These are phyloP conservation scores for Candida parachauliodes DNA, from an alignment of 805 yeast species.

Conservation along the genomic window DNA sequence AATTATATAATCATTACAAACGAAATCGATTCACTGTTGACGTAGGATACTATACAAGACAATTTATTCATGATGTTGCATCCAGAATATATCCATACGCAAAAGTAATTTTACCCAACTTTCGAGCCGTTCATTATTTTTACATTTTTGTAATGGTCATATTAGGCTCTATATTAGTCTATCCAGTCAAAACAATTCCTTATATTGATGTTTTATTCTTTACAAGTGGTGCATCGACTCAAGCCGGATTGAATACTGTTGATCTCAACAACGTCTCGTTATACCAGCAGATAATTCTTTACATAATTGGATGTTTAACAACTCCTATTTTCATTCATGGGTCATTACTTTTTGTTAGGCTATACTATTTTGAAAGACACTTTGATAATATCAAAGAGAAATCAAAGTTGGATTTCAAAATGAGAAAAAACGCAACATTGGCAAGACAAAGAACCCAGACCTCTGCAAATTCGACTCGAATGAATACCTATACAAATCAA, in stretches of 20 bases:
- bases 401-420: slow-evolving; percentile 74
- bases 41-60: slow-evolving; percentile 22
- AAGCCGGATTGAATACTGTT: slow-evolving; percentile 87
- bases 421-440: slow-evolving; percentile 77
- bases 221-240: slow-evolving; percentile 76
- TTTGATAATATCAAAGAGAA: slow-evolving; percentile 76
- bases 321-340: slow-evolving; percentile 91
- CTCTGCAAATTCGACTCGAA: slow-evolving; percentile 23
- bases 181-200: slow-evolving; percentile 59
- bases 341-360: slow-evolving; percentile 66
- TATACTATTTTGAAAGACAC: slow-evolving; percentile 85
- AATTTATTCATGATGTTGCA: slow-evolving; percentile 32
- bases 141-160: slow-evolving; percentile 62
- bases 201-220: slow-evolving; percentile 82
- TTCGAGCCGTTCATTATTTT: slow-evolving; percentile 65
- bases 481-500: slow-evolving; percentile 22
- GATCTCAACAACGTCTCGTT: slow-evolving; percentile 58
- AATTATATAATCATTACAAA: slow-evolving; percentile 7
- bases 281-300: slow-evolving; percentile 79
- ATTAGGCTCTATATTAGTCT: slow-evolving; percentile 70
- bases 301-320: slow-evolving; percentile 58
- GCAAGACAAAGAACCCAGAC: slow-evolving; percentile 36
- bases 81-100: slow-evolving; percentile 39
- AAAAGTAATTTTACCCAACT: slow-evolving; percentile 45
- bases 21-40: slow-evolving; percentile 10